Evolutionary conservation across 805 yeast genomes (phyloP).

Genomic region (Lachancea thermotolerans): DNA sequence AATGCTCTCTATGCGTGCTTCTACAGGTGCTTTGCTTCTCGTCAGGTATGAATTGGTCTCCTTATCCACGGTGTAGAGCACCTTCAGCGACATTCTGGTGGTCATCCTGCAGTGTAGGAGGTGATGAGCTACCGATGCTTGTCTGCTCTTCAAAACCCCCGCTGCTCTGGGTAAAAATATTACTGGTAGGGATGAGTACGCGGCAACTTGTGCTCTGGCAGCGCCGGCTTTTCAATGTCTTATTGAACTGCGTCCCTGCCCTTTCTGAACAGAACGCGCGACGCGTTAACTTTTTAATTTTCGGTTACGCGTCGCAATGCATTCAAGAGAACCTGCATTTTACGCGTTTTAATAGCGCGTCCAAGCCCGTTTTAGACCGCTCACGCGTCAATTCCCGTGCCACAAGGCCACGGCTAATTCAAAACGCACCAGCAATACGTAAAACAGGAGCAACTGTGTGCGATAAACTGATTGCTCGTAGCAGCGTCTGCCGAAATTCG

Average conservation of each 20-base stretch:
- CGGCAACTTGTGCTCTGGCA: background rate
- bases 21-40: conserved; percentile 24
- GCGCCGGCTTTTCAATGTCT: background rate
- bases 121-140: too few relatives aligned
- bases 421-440: too few relatives aligned
- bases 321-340: background rate
- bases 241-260: background rate
- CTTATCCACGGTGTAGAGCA: conserved; percentile 29
- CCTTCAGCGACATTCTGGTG: conserved; percentile 28
- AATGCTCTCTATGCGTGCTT: conserved; percentile 23
- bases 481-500: too few relatives aligned
- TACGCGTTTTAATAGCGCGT: background rate
- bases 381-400: too few relatives aligned
- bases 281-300: background rate
- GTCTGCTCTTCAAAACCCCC: background rate
- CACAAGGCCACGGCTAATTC: too few relatives aligned
- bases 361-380: too few relatives aligned
- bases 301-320: background rate
- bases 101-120: conserved; percentile 6
- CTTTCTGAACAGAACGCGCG: background rate
- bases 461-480: too few relatives aligned
- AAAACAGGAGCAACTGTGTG: too few relatives aligned
- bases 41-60: conserved; percentile 27
- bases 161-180: background rate
- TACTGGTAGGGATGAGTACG: too few relatives aligned